A percentile compares a stretch with the other conserved stretches of the same genome.
These are phyloP conservation scores for Solanum chilense DNA, from an alignment of 257 asterid genomes.

Conservation along the genomic window DNA sequence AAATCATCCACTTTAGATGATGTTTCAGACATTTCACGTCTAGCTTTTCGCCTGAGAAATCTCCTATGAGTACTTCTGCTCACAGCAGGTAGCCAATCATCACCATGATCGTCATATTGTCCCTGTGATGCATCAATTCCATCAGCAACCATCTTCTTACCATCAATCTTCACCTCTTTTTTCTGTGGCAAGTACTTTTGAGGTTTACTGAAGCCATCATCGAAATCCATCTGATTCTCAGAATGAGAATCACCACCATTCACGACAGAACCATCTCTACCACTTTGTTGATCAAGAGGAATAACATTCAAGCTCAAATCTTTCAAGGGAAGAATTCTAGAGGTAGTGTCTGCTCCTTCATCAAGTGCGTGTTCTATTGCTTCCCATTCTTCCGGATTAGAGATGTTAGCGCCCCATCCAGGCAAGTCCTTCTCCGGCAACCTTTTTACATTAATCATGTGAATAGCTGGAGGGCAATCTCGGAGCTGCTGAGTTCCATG, in stretches of 20 bases:
- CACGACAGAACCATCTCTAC: slow-evolving; percentile 23
- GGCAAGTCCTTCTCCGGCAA: slow-evolving; percentile 94
- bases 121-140: slow-evolving; percentile 95
- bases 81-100: slow-evolving; percentile 90
- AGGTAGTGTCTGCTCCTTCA: slow-evolving; percentile 27
- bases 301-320: slow-evolving; percentile 42
- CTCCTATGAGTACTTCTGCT: slow-evolving; percentile 90
- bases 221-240: slow-evolving; percentile 28
- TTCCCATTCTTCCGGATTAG: slow-evolving; percentile 95
- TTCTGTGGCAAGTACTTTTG: slow-evolving; percentile 35
- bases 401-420: slow-evolving; percentile 96
- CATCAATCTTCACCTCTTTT: slow-evolving; percentile 65
- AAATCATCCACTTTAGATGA: slow-evolving; percentile 30
- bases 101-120: slow-evolving; percentile 45
- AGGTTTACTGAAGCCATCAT: slow-evolving; percentile 27
- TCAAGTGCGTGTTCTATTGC: slow-evolving; percentile 65
- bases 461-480: slow-evolving; percentile 77
- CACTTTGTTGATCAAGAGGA: slow-evolving; percentile 28
- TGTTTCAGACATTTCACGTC: slow-evolving; percentile 45
- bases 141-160: slow-evolving; percentile 72
- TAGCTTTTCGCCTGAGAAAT: slow-evolving; percentile 83
- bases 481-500: slow-evolving; percentile 82
- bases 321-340: slow-evolving; percentile 71
- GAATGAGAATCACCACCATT: slow-evolving; percentile 33
- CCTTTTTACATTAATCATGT: slow-evolving; percentile 69